Base-by-base conservation (phyloP, 1,284 basidiomycete genomes). In the Ceratobasidium sp. region DNA sequence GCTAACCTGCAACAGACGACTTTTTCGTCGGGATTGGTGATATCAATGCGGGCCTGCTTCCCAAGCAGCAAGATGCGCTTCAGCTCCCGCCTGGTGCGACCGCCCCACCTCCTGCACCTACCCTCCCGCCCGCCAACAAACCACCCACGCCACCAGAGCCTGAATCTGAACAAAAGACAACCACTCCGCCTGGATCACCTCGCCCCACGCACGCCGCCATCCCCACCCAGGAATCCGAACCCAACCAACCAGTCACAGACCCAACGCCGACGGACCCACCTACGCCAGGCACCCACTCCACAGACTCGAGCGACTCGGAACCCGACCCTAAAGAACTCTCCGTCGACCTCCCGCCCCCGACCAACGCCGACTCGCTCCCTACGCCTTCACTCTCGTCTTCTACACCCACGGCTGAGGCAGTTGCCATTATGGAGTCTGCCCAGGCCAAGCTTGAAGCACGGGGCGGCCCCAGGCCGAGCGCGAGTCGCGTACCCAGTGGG, bases 1-100 rank as follows among this genome's bases (percentile, higher is more conserved):
- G n/a, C 1, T n/a, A 32, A 50, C 71, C 38, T 12, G n/a, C 31
- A 69, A 31, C 75, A 96, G 94, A 95, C 76, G 95, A 98, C 76
- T 99, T 99, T 80, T 99, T 98, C 76, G 85, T 98, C 70, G 96
- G 96, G n/a, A 98, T 97, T 73, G 96, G 96, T 56, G 96, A 99
- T 79, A 98, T 99, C 78, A 99, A 99, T 78, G 93, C 93, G 2
- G 85, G 92, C 0, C 96, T 97, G 78, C 82, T 98, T 5, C 94
- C 94, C 8, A 92, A 92, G 73, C 75, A 52, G 13, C 56, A 54
- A n/a, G 60, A 71, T 47, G 64, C 62, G 32, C 45, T 64, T 7
- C 49, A 35, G 25, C 34, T 47, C 35, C 47, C 69, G 25, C 22
- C 52, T 6, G 43, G 77, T 74, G 87, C 34, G 84, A 87, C 70